phyloP scores from a whole-genome alignment of 768 basidiomycete species.

The Termitomyces sp. region DNA sequence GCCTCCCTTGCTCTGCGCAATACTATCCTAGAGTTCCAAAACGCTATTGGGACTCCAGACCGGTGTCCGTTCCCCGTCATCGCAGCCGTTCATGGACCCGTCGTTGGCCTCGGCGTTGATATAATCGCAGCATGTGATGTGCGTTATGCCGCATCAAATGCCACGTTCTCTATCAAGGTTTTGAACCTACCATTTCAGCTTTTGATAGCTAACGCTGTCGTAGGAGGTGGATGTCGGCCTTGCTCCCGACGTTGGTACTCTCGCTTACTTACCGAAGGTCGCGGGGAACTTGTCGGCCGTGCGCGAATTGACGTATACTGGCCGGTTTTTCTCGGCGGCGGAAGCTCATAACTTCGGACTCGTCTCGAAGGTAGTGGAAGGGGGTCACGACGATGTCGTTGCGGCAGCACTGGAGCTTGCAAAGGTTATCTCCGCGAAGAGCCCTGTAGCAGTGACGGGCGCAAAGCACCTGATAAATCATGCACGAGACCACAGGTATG shows the following conservation, averaged over 20 bases:
- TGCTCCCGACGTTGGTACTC: conserved; percentile 83
- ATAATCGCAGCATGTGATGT: conserved; percentile 73
- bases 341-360: conserved; percentile 72
- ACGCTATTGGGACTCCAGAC: conserved; percentile 61
- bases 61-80: conserved; percentile 76
- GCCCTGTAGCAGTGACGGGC: conserved; percentile 70
- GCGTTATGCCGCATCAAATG: conserved; percentile 59
- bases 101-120: conserved; percentile 76
- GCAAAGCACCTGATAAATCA: conserved; percentile 79
- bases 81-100: conserved; percentile 70
- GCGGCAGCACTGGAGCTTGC: conserved; percentile 63
- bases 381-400: conserved; percentile 62
- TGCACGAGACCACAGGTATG: conserved; percentile 72
- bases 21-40: conserved; percentile 58
- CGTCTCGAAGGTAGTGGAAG: conserved; percentile 64
- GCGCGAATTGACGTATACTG: conserved; percentile 74
- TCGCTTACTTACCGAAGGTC: conserved; percentile 77
- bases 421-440: conserved; percentile 61
- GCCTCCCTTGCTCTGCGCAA: conserved; percentile 42
- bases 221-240: conserved; percentile 86
- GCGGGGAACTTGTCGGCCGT: conserved; percentile 68
- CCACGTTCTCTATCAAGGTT: conserved; percentile 71
- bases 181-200: conserved; percentile 13
- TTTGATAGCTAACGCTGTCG: conserved; percentile 31
- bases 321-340: conserved; percentile 56